phyloP scores from a whole-genome alignment of 139 green algal species.

The Chlamydomonas incerta region DNA sequence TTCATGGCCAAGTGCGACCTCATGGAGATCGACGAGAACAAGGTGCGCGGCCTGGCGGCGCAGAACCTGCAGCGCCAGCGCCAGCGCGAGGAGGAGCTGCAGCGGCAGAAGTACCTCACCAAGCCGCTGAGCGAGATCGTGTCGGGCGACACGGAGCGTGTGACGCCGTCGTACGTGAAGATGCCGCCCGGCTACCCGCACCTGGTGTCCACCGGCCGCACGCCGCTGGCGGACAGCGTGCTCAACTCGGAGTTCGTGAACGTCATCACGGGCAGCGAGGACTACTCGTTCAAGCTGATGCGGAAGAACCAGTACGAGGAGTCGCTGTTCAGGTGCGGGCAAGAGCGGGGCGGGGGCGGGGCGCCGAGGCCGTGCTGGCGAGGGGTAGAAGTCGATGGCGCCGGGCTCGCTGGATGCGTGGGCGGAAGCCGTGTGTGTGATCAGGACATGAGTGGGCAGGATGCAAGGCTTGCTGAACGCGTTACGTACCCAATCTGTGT shows the following conservation, averaged over 20 bases:
- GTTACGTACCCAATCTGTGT: no score
- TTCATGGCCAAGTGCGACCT: constrained; percentile 66
- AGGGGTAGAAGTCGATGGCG: no score
- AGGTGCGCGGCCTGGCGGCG: constrained; percentile 36
- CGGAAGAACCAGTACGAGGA: constrained; percentile 99
- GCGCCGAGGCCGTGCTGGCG: no score
- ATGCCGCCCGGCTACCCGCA: constrained; percentile 87
- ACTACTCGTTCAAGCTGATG: constrained; percentile 90
- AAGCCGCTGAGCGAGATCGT: constrained; percentile 94
- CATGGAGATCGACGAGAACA: constrained; percentile 52
- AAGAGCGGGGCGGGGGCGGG: no score
- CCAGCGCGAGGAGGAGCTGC: constrained; percentile 45
- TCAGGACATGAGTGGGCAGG: no score
- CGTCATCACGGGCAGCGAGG: constrained; percentile 94
- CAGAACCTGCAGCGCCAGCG: constrained; percentile 45
- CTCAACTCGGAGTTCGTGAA: constrained; percentile 95
- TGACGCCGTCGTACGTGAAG: constrained; percentile 91
- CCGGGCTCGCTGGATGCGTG: no score
- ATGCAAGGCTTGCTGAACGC: no score
- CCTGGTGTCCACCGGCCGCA: constrained; percentile 67
- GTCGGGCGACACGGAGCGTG: constrained; percentile 60
- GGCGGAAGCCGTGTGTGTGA: no score
- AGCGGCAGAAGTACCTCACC: constrained; percentile 86
- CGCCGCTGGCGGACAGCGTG: constrained; percentile 63
- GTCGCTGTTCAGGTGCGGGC: constrained; percentile 69